Conservation (phyloP, 768 basidiomycete genomes). For the Trametes cubensis region DNA sequence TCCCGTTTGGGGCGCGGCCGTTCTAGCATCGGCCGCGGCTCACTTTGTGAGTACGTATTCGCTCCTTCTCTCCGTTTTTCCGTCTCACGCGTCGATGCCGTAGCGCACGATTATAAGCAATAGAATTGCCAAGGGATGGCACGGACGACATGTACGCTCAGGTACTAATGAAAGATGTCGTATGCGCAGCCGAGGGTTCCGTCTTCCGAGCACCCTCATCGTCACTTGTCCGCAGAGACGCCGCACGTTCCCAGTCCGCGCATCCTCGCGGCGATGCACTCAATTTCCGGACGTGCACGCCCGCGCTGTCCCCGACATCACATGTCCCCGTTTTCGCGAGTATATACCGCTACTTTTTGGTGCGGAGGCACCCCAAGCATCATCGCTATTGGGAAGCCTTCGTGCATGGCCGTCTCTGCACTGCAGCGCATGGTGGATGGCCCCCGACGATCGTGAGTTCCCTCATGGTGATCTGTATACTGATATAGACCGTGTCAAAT, state of each 20-base stretch:
- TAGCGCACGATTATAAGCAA: neutral
- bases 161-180: neutral
- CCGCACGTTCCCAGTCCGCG: neutral
- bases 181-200: neutral
- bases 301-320: neutral
- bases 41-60: neutral
- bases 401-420: too few relatives aligned
- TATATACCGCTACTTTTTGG: too few relatives aligned
- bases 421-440: too few relatives aligned
- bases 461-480: neutral
- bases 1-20: slow-evolving; percentile 2
- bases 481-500: slow-evolving; percentile 1
- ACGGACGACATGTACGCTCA: neutral
- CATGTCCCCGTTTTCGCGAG: neutral
- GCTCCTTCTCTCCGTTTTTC: neutral
- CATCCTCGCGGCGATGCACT: neutral
- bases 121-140: neutral
- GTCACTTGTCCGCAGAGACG: neutral
- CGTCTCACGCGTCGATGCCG: neutral
- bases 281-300: slow-evolving; percentile 5
- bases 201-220: neutral
- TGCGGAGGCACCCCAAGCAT: neutral
- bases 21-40: slow-evolving; percentile 13
- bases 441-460: neutral
- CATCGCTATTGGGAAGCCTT: neutral